phyloP scores from a whole-genome alignment of 192 early-diverging fungal genomes.

The Kappamyces sp. region DNA sequence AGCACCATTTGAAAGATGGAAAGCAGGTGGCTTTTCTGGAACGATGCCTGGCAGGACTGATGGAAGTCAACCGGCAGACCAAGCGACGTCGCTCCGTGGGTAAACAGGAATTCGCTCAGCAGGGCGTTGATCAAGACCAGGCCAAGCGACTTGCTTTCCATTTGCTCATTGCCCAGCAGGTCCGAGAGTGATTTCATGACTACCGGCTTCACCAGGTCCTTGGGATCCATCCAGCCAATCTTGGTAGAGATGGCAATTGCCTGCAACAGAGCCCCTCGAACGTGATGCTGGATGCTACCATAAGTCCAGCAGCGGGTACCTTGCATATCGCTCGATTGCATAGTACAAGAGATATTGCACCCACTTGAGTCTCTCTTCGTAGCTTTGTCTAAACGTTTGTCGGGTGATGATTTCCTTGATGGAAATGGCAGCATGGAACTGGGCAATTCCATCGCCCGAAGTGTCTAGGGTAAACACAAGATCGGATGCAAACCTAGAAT shows the following conservation, averaged over 20 bases:
- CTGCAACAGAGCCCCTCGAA: conserved; percentile 48
- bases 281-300: conserved; percentile 42
- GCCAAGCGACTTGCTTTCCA: conserved; percentile 36
- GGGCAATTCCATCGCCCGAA: conserved; percentile 44
- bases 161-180: conserved; percentile 20
- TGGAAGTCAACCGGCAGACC: conserved; percentile 66
- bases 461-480: conserved; percentile 36
- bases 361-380: conserved; percentile 45
- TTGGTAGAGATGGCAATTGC: conserved; percentile 61
- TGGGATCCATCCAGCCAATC: conserved; percentile 53
- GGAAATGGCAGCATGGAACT: conserved; percentile 56
- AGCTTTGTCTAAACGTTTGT: conserved; percentile 50
- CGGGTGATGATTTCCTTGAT: conserved; percentile 50
- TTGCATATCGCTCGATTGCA: conserved; percentile 40
- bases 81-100: conserved; percentile 44
- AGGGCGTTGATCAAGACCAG: conserved; percentile 48
- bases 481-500: conserved; percentile 40
- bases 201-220: conserved; percentile 51
- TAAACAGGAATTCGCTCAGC: conserved; percentile 61
- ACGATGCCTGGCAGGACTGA: conserved; percentile 52
- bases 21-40: conserved; percentile 44
- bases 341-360: conserved; percentile 55
- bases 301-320: conserved; percentile 24
- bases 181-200: conserved; percentile 25
- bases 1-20: conserved; percentile 48